Percentiles rank a stretch among this genome's conserved stretches.
Conservation (phyloP, 129 eudicot genomes). For the carrot (Daucus carota) region DNA sequence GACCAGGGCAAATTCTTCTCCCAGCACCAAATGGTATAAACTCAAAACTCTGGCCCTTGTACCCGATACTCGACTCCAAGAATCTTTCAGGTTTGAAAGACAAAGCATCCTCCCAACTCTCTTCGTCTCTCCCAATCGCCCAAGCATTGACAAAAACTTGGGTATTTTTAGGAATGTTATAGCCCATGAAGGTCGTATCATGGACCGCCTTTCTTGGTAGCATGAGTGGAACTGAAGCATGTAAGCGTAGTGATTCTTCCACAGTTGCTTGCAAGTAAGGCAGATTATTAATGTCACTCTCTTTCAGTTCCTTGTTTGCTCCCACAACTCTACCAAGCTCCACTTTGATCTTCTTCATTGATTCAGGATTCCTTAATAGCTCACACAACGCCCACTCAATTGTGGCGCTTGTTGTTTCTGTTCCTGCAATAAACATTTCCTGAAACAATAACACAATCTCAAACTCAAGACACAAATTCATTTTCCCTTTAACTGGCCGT, state of each 20-base stretch:
- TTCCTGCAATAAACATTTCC: neutral
- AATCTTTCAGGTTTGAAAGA: neutral
- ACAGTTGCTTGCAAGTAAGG: neutral
- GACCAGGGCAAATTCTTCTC: neutral
- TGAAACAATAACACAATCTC: too few relatives aligned
- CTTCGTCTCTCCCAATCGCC: neutral
- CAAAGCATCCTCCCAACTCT: neutral
- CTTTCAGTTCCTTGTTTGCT: neutral
- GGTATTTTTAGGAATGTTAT: neutral
- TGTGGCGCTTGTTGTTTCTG: neutral
- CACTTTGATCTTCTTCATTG: neutral
- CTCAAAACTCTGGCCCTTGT: neutral
- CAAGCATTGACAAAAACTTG: neutral
- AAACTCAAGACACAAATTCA: neutral
- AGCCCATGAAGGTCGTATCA: neutral
- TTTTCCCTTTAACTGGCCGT: neutral
- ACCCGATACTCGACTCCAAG: neutral
- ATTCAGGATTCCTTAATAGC: neutral
- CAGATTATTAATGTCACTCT: neutral
- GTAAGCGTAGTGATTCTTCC: neutral
- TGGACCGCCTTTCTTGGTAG: neutral
- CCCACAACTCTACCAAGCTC: neutral
- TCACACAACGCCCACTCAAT: neutral
- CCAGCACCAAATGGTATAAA: neutral
- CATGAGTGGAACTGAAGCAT: neutral